Evolutionary conservation across 495 filamentous ascomycete species (phyloP).

Genomic region (Staphylotrichum tortipilum): DNA sequence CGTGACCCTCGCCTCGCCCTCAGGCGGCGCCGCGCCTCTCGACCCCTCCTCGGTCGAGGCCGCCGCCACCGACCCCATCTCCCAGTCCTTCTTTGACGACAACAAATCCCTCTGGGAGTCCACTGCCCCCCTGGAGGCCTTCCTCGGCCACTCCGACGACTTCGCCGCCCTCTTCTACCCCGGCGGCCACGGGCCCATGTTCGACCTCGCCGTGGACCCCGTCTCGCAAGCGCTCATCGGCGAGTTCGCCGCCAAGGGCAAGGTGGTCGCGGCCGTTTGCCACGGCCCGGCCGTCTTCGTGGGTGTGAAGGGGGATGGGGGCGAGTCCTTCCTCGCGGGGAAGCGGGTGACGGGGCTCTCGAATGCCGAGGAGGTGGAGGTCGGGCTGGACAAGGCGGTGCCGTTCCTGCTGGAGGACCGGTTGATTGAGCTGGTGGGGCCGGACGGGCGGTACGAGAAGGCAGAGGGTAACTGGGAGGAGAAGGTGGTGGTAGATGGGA

Average conservation of each 20-base stretch:
- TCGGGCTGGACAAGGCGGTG: conserved; percentile 40
- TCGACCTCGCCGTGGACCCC: conserved; percentile 48
- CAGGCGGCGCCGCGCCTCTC: conserved; percentile 58
- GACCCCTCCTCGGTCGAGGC: conserved; percentile 55
- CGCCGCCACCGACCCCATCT: conserved; percentile 47
- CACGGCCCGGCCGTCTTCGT: conserved; percentile 58
- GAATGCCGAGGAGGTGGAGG: conserved; percentile 56
- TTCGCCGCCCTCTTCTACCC: conserved; percentile 67
- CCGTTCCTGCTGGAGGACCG: conserved; percentile 59
- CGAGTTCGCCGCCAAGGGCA: conserved; percentile 53
- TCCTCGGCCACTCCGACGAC: conserved; percentile 46
- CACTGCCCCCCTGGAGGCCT: conserved; percentile 44
- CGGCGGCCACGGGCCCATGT: conserved; percentile 77
- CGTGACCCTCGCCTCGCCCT: conserved; percentile 56
- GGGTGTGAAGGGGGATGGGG: conserved; percentile 48
- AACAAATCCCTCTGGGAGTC: conserved; percentile 53
- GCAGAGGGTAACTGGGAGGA: conserved; percentile 48
- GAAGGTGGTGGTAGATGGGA: conserved; percentile 54
- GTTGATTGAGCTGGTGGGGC: conserved; percentile 42
- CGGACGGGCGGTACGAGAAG: conserved; percentile 50
- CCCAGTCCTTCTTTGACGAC: conserved; percentile 44
- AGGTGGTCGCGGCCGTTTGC: conserved; percentile 59
- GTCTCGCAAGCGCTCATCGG: conserved; percentile 47
- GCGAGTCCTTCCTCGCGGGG: conserved; percentile 45
- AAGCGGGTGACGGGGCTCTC: conserved; percentile 58